These are phyloP conservation scores for Exophiala sideris DNA, from an alignment of 2,329 filamentous ascomycete genomes.

Conservation along the genomic window DNA sequence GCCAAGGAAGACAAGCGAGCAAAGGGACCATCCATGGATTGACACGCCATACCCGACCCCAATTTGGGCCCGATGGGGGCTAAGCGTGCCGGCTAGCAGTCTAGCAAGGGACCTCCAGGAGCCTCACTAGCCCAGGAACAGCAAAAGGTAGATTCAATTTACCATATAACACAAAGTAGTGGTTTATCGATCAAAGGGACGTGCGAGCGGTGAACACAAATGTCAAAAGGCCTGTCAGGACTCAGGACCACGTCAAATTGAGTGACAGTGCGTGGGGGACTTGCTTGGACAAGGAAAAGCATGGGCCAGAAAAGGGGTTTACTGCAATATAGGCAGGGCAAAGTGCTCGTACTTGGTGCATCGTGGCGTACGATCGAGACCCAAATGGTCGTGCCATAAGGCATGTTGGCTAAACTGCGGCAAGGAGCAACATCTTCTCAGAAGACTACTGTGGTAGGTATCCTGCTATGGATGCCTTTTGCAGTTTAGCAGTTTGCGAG, in stretches of 20 bases:
- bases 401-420: no score
- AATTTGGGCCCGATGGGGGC: conserved; percentile 7
- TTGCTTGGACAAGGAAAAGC: background rate
- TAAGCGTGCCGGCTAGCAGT: background rate
- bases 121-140: no score
- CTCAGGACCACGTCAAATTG: background rate
- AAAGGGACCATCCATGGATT: conserved; percentile 12
- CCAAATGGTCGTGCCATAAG: background rate
- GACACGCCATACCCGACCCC: conserved; percentile 6
- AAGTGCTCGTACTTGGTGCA: background rate
- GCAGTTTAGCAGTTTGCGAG: no score
- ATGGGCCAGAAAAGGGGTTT: no score
- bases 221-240: background rate
- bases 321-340: no score
- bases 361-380: background rate
- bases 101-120: background rate
- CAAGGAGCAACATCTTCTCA: no score
- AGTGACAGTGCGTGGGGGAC: background rate
- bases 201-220: background rate
- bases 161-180: no score
- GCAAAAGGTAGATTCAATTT: no score
- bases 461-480: no score
- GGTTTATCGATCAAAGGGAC: no score
- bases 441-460: no score
- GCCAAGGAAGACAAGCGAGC: background rate